Percentiles rank a stretch among this genome's conserved stretches.
Conservation (phyloP, 208 protist species). For the Trypanosomatidae sp. region DNA sequence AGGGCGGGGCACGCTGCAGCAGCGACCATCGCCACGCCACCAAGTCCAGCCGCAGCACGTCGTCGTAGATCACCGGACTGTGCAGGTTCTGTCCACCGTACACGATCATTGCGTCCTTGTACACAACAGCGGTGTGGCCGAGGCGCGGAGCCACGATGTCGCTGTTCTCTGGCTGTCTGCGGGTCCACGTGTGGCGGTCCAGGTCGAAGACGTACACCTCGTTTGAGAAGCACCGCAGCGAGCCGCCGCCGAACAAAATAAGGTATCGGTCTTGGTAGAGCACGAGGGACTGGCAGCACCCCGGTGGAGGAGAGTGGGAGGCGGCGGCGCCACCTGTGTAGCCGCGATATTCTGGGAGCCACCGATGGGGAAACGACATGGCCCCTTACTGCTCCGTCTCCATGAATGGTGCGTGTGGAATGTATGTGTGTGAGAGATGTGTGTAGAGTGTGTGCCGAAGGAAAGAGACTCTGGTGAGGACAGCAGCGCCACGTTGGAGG, state of each 20-base stretch:
- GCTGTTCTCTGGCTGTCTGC: constrained; percentile 40
- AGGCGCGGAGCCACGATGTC: constrained; percentile 57
- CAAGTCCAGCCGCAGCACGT: constrained; percentile 73
- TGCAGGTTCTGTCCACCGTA: constrained; percentile 75
- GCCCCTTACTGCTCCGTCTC: no score
- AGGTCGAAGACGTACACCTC: constrained; percentile 26
- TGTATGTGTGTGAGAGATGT: no score
- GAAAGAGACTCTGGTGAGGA: no score
- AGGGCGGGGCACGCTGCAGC: constrained; percentile 42
- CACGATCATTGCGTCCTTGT: constrained; percentile 84
- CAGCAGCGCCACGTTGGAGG: no score
- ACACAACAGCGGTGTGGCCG: constrained; percentile 50
- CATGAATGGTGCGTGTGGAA: no score
- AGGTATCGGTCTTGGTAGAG: constrained; percentile 76
- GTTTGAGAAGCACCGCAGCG: constrained; percentile 15
- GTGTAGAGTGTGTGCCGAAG: no score
- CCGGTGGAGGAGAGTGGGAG: constrained; percentile 32
- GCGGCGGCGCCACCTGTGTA: background rate
- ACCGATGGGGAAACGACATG: no score
- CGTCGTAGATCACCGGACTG: constrained; percentile 41
- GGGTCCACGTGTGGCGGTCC: constrained; percentile 7
- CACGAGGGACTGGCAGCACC: constrained; percentile 75
- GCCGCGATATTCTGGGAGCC: background rate
- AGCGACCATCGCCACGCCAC: constrained; percentile 62
- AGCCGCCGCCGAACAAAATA: constrained; percentile 79